phyloP scores from a whole-genome alignment of 106 monocot genomes.

The Apostasia shenzhenica region DNA sequence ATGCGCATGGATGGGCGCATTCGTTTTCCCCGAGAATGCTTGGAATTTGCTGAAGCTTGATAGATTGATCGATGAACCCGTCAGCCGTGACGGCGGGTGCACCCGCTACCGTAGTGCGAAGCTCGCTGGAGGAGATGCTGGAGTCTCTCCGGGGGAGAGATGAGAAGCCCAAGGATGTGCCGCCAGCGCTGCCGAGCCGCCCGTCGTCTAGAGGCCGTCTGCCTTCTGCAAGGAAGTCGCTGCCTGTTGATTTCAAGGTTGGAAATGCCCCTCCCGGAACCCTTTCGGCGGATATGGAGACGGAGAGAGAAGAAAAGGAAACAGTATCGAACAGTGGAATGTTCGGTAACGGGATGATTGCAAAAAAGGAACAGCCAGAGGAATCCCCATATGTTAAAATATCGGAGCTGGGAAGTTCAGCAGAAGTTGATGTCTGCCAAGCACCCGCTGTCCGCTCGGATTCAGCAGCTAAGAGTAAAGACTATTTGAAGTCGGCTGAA shows the following conservation, averaged over 20 bases:
- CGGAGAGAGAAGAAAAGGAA: slow-evolving; percentile 8
- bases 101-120: slow-evolving; percentile 2
- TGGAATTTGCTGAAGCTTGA: not conserved
- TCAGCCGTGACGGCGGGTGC: not conserved
- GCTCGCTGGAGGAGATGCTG: slow-evolving; percentile 47
- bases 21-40: not conserved
- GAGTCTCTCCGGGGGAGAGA: slow-evolving; percentile 29
- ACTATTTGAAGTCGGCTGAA: slow-evolving; percentile 3
- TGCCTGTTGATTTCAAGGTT: slow-evolving; percentile 19
- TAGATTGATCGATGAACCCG: not conserved
- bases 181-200: slow-evolving; percentile 36
- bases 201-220: slow-evolving; percentile 23
- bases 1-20: not conserved
- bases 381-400: slow-evolving; percentile 20
- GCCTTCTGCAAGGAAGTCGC: slow-evolving; percentile 27
- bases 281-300: not conserved
- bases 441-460: not conserved
- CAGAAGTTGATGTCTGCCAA: not conserved
- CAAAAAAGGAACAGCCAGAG: slow-evolving; percentile 8
- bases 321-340: slow-evolving; percentile 11
- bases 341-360: slow-evolving; percentile 7
- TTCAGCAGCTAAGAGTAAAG: slow-evolving; percentile 1
- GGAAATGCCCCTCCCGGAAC: not conserved
- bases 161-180: slow-evolving; percentile 31
- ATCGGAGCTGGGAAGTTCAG: not conserved